phyloP scores from a whole-genome alignment of 139 green algal genomes.

The Tetradesmus obliquus region DNA sequence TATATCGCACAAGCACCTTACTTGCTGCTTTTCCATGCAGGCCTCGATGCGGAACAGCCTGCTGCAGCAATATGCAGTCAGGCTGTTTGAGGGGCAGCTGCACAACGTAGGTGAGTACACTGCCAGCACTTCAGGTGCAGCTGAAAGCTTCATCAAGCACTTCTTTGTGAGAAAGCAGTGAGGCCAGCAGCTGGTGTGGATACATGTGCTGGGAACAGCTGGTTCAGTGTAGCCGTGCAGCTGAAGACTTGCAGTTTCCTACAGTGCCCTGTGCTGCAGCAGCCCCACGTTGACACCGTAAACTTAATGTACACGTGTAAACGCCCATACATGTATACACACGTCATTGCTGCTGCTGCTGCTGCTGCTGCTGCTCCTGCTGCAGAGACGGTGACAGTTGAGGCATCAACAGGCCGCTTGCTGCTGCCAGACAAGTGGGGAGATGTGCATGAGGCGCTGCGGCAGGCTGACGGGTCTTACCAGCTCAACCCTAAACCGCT shows the following conservation, averaged over 20 bases:
- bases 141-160: neutral
- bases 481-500: neutral
- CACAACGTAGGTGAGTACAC: neutral
- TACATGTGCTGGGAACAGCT: neutral
- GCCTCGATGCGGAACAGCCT: neutral
- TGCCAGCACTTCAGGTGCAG: neutral
- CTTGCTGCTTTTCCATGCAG: neutral
- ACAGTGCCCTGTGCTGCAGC: neutral
- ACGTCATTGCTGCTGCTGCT: too few species aligned
- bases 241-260: neutral
- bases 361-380: neutral
- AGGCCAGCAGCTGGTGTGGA: neutral
- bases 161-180: neutral
- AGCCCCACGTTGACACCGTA: neutral
- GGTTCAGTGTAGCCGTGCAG: neutral
- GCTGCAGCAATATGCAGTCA: conserved; percentile 14
- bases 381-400: conserved; percentile 17
- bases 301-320: neutral
- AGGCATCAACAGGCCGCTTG: neutral
- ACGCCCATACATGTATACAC: neutral
- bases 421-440: conserved; percentile 35
- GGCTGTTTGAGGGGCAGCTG: conserved; percentile 32
- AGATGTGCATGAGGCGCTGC: conserved; percentile 2
- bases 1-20: too few species aligned
- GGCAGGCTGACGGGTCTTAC: neutral